Evolutionary conservation across 2,329 filamentous ascomycete species (phyloP).

Genomic region (Clarireedia hainanense): DNA sequence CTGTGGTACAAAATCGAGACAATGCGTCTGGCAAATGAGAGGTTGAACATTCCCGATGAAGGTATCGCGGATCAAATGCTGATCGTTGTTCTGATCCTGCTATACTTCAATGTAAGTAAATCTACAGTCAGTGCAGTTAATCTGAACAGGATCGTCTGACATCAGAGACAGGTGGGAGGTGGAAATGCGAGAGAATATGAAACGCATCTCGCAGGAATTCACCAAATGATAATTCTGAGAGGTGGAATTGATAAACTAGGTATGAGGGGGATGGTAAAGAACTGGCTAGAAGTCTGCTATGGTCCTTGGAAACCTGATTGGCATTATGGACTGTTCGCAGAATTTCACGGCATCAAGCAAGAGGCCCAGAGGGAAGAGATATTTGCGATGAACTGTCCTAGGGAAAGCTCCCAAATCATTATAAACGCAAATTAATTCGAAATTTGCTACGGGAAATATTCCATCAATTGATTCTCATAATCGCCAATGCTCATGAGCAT

Average conservation of each 20-base stretch:
- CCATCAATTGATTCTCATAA: too few relatives aligned
- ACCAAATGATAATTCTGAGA: constrained; percentile 19
- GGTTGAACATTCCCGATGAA: constrained; percentile 10
- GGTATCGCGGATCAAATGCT: constrained; percentile 20
- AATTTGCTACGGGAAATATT: too few relatives aligned
- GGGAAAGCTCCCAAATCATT: not conserved
- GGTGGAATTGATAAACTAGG: constrained; percentile 14
- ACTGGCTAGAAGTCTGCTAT: constrained; percentile 16
- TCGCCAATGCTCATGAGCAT: too few relatives aligned
- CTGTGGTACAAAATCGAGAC: constrained; percentile 19
- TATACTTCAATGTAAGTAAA: constrained; percentile 17
- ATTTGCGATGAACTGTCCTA: not conserved
- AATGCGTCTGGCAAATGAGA: constrained; percentile 17
- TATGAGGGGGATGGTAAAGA: constrained; percentile 18
- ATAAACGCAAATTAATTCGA: not conserved
- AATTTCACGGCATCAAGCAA: constrained; percentile 1
- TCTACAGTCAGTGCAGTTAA: not conserved
- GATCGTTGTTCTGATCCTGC: constrained; percentile 16
- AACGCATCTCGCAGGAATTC: constrained; percentile 18
- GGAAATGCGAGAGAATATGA: constrained; percentile 18
- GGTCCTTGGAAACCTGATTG: constrained; percentile 19
- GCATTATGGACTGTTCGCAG: constrained; percentile 3
- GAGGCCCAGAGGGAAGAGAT: not conserved
- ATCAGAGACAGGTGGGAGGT: constrained; percentile 13
- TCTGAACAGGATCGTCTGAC: not conserved